A percentile compares a stretch with the other conserved stretches of the same genome.
phyloP scores from a whole-genome alignment of 2,329 filamentous ascomycete species.

The Cytospora paraplurivora region DNA sequence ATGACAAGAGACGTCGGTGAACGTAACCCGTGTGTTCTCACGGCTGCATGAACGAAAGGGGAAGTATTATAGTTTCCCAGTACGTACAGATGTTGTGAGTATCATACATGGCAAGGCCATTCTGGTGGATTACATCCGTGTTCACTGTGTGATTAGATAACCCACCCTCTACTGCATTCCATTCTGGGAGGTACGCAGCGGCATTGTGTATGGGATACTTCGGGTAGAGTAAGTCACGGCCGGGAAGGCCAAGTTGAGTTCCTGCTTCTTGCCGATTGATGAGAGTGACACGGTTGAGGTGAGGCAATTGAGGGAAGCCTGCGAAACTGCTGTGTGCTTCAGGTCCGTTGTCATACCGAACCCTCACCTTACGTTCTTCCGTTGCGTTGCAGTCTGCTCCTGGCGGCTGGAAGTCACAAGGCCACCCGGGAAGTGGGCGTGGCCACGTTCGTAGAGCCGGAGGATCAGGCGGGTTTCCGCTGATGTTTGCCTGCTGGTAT shows the following conservation, averaged over 20 bases:
- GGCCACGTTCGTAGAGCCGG: constrained; percentile 65
- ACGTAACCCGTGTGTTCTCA: neutral
- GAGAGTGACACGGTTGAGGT: constrained; percentile 26
- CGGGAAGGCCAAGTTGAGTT: constrained; percentile 59
- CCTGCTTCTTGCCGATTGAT: constrained; percentile 35
- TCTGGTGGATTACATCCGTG: constrained; percentile 68
- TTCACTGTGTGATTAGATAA: constrained; percentile 63
- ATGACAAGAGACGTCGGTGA: neutral
- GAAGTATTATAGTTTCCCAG: neutral
- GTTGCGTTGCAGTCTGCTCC: constrained; percentile 41
- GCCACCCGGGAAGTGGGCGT: constrained; percentile 68
- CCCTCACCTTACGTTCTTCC: constrained; percentile 27
- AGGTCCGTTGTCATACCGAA: neutral
- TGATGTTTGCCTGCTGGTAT: constrained; percentile 35
- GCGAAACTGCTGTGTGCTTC: neutral
- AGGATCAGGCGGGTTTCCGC: constrained; percentile 60
- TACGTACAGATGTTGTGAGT: constrained; percentile 37
- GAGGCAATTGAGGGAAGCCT: neutral
- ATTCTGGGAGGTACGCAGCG: constrained; percentile 48
- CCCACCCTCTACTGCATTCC: constrained; percentile 48
- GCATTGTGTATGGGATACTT: constrained; percentile 67
- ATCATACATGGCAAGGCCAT: constrained; percentile 70
- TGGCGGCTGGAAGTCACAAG: constrained; percentile 65
- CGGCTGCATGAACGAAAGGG: neutral
- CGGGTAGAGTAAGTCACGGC: constrained; percentile 64